phyloP scores from a whole-genome alignment of 306 rosid species.

The Albizia julibrissin region DNA sequence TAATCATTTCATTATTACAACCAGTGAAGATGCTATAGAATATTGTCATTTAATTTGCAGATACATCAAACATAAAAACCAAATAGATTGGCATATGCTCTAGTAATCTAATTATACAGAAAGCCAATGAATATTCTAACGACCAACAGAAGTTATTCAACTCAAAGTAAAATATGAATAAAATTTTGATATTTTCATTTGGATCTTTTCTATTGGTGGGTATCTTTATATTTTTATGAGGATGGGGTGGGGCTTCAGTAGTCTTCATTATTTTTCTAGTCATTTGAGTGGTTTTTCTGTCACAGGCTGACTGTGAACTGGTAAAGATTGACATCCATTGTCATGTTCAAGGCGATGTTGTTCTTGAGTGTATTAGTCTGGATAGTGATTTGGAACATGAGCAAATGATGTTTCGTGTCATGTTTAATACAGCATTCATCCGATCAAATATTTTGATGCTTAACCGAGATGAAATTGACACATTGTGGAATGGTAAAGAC shows the following conservation, averaged over 20 bases:
- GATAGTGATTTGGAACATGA: conserved; percentile 81
- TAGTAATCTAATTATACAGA: background rate
- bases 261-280: background rate
- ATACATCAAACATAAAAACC: conserved; percentile 6
- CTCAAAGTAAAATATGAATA: conserved; percentile 3
- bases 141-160: background rate
- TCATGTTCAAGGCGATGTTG: conserved; percentile 96
- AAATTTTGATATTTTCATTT: background rate
- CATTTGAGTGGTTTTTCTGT: conserved; percentile 32
- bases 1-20: conserved; percentile 20
- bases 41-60: conserved; percentile 5
- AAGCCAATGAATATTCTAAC: conserved; percentile 5
- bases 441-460: conserved; percentile 97
- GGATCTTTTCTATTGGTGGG: background rate
- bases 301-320: conserved; percentile 83
- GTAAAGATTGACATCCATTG: conserved; percentile 93
- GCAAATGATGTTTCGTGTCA: conserved; percentile 90
- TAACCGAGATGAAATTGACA: conserved; percentile 89
- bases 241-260: conserved; percentile 4
- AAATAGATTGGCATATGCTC: background rate
- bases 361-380: conserved; percentile 90
- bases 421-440: conserved; percentile 97
- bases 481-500: conserved; percentile 76
- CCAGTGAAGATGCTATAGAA: background rate
- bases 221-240: background rate